phyloP scores from a whole-genome alignment of 495 filamentous ascomycete genomes.

The Penicillium nucicola region DNA sequence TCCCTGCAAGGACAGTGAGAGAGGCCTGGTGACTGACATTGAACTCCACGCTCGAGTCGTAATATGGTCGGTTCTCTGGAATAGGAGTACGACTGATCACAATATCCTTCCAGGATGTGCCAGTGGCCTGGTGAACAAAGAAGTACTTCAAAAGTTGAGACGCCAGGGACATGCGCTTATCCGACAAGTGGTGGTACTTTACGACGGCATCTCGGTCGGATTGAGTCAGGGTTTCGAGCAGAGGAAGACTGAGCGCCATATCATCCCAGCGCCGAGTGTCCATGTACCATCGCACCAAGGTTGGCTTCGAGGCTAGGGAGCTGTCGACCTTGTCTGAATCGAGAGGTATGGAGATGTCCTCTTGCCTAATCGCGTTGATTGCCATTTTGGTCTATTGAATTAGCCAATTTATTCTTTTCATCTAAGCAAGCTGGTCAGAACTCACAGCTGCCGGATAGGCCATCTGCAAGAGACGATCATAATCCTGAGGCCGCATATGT shows the following conservation, averaged over 20 bases:
- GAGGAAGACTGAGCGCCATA: conserved; percentile 30
- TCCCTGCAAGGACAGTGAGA: conserved; percentile 63
- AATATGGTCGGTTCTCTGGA: conserved; percentile 63
- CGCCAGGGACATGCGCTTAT: conserved; percentile 55
- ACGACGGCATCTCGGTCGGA: conserved; percentile 33
- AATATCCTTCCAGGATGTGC: conserved; percentile 64
- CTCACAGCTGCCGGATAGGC: too few species aligned
- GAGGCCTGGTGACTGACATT: conserved; percentile 89
- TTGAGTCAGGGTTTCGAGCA: conserved; percentile 32
- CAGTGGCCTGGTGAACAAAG: conserved; percentile 60
- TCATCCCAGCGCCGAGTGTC: conserved; percentile 37
- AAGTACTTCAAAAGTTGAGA: conserved; percentile 79
- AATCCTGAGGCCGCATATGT: too few species aligned
- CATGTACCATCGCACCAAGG: conserved; percentile 41
- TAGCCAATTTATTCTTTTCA: background rate
- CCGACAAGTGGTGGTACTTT: conserved; percentile 37
- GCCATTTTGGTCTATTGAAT: conserved; percentile 4
- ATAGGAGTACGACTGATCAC: conserved; percentile 56
- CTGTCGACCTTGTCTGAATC: conserved; percentile 1
- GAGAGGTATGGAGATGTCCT: conserved; percentile 3
- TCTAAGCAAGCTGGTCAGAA: too few species aligned
- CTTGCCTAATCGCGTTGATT: conserved; percentile 9
- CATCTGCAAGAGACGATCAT: too few species aligned
- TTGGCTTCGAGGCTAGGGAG: conserved; percentile 10
- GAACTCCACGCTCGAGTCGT: conserved; percentile 61